phyloP scores from a whole-genome alignment of 1,284 basidiomycete genomes.

The Trichosporon sp. region DNA sequence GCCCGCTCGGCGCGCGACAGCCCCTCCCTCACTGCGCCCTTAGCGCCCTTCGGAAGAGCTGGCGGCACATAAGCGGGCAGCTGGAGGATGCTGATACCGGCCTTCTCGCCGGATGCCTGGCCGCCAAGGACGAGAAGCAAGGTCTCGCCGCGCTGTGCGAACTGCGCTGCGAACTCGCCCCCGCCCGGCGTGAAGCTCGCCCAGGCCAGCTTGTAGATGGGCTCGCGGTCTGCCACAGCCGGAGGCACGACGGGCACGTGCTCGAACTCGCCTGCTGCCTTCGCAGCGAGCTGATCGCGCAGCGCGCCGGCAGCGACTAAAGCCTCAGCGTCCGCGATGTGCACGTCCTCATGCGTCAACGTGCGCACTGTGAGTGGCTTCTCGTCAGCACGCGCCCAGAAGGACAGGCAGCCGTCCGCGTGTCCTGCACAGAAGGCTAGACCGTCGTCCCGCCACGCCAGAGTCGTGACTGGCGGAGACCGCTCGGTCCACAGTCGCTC shows the following conservation, averaged over 20 bases:
- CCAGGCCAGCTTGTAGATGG: slow-evolving; percentile 86
- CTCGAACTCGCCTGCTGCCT: slow-evolving; percentile 24
- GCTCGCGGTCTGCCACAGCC: slow-evolving; percentile 55
- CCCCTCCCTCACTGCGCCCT: slow-evolving; percentile 26
- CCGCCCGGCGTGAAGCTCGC: slow-evolving; percentile 53
- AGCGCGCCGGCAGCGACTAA: slow-evolving; percentile 46
- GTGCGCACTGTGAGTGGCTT: slow-evolving; percentile 74
- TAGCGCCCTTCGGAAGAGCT: slow-evolving; percentile 12
- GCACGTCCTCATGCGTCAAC: slow-evolving; percentile 53
- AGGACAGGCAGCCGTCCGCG: slow-evolving; percentile 78
- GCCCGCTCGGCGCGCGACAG: slow-evolving; percentile 57
- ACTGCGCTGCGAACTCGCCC: slow-evolving; percentile 51
- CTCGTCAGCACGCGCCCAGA: slow-evolving; percentile 79
- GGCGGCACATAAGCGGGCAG: slow-evolving; percentile 67
- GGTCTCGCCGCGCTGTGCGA: slow-evolving; percentile 58
- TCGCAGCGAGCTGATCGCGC: slow-evolving; percentile 37
- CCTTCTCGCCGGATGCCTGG: slow-evolving; percentile 54
- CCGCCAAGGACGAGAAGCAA: slow-evolving; percentile 75
- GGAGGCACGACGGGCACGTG: slow-evolving; percentile 17
- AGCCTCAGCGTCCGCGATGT: slow-evolving; percentile 47
- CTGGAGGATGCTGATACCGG: slow-evolving; percentile 65
- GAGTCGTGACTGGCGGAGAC: slow-evolving; percentile 62
- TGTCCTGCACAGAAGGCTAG: slow-evolving; percentile 54
- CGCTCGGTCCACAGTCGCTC: slow-evolving; percentile 67
- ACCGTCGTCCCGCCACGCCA: slow-evolving; percentile 61